A percentile compares a stretch with the other conserved stretches of the same genome.
Conservation (phyloP, 2,329 filamentous ascomycete genomes). For the Arthrobotrys iridis region DNA sequence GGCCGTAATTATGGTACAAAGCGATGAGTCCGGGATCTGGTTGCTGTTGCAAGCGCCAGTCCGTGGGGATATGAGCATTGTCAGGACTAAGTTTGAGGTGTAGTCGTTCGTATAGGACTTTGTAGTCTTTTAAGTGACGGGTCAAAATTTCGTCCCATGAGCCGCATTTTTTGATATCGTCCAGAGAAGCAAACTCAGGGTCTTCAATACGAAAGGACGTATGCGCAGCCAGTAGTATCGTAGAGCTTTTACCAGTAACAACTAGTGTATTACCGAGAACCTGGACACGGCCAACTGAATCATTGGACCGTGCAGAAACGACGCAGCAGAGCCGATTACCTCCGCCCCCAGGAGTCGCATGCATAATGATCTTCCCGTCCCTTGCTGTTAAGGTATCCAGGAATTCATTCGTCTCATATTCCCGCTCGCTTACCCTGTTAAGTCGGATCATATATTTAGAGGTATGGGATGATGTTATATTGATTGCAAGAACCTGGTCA, state of each 20-base stretch:
- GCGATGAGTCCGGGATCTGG: slow-evolving; percentile 55
- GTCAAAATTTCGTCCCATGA: slow-evolving; percentile 57
- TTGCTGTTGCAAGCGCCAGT: slow-evolving; percentile 57
- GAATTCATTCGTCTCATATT: slow-evolving; percentile 64
- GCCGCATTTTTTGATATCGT: slow-evolving; percentile 55
- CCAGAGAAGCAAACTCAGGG: slow-evolving; percentile 58
- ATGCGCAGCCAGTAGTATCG: slow-evolving; percentile 62
- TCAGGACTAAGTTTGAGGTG: slow-evolving; percentile 58
- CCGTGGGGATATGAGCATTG: slow-evolving; percentile 22
- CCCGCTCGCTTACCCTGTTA: slow-evolving; percentile 62
- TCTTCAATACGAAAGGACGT: slow-evolving; percentile 61
- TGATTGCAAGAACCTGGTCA: slow-evolving; percentile 62
- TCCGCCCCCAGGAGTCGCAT: slow-evolving; percentile 61
- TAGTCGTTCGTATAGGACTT: slow-evolving; percentile 59
- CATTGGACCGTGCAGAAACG: slow-evolving; percentile 58
- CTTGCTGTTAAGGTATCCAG: slow-evolving; percentile 61
- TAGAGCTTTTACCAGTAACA: slow-evolving; percentile 61
- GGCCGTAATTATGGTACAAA: slow-evolving; percentile 62
- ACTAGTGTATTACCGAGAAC: slow-evolving; percentile 61
- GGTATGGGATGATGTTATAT: slow-evolving; percentile 56
- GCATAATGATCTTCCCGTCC: slow-evolving; percentile 60
- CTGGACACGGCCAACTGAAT: slow-evolving; percentile 58
- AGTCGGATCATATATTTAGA: slow-evolving; percentile 58
- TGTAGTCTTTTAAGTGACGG: slow-evolving; percentile 59
- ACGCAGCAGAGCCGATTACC: slow-evolving; percentile 61